Conservation (phyloP, 78 protist genomes). For the Pigoraptor vietnamica region DNA sequence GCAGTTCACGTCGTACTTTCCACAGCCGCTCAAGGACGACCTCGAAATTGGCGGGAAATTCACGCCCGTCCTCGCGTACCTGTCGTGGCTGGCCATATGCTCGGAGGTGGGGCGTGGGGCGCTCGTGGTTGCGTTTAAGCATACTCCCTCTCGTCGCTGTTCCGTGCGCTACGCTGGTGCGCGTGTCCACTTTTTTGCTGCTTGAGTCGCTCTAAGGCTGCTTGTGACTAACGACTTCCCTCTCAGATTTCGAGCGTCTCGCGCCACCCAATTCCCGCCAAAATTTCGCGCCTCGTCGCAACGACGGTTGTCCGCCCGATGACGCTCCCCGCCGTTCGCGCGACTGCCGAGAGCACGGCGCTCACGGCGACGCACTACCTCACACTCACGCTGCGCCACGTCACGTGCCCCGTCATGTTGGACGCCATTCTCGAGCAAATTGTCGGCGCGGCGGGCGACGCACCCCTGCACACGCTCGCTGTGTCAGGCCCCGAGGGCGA, state of each 20-base stretch:
- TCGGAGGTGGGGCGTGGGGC: background rate
- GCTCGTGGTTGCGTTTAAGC: no score
- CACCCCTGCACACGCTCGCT: background rate
- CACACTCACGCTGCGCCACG: background rate
- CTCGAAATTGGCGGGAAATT: background rate
- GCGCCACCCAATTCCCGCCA: background rate
- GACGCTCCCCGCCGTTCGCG: background rate
- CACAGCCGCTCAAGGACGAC: background rate
- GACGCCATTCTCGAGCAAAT: background rate
- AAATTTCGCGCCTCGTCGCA: background rate
- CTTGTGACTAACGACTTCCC: no score
- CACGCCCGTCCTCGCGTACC: background rate
- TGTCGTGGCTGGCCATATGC: background rate
- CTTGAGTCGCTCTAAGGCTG: no score
- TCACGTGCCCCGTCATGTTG: background rate
- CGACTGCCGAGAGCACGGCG: background rate
- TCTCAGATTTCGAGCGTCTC: background rate
- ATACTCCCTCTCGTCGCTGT: background rate
- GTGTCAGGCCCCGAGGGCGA: no score
- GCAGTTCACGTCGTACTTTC: background rate
- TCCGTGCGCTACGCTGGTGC: no score
- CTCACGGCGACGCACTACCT: background rate
- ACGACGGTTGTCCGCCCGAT: background rate
- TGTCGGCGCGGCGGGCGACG: background rate
- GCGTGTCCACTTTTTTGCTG: no score